Percentiles rank a stretch among this genome's conserved stretches.
phyloP scores from a whole-genome alignment of 2,329 filamentous ascomycete genomes.

The Exophiala mesophila region DNA sequence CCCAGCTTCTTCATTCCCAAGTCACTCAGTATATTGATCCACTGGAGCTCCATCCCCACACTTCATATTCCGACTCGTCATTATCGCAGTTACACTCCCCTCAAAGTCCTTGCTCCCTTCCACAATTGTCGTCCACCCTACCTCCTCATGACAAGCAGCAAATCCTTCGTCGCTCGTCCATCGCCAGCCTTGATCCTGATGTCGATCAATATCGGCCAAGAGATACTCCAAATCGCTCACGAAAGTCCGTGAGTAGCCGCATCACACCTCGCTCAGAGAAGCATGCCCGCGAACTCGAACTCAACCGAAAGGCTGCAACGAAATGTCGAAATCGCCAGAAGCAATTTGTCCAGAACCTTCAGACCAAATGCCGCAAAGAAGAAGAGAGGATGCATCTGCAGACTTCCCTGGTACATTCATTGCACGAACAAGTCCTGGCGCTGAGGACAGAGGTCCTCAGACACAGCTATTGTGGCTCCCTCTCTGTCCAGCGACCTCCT shows the following conservation, averaged over 20 bases:
- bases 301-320: slow-evolving; percentile 20
- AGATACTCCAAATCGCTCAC: slow-evolving; percentile 9
- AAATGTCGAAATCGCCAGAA: slow-evolving; percentile 21
- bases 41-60: slow-evolving; percentile 5
- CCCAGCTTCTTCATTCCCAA: background rate
- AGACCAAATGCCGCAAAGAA: slow-evolving; percentile 15
- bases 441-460: slow-evolving; percentile 17
- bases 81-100: slow-evolving; percentile 2
- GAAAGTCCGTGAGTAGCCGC: slow-evolving; percentile 9
- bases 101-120: background rate
- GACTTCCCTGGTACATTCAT: slow-evolving; percentile 16
- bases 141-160: slow-evolving; percentile 5
- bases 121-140: slow-evolving; percentile 5
- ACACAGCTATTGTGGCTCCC: slow-evolving; percentile 17
- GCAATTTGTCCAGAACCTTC: slow-evolving; percentile 16
- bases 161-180: slow-evolving; percentile 13
- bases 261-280: slow-evolving; percentile 17
- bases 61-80: background rate
- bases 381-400: slow-evolving; percentile 19
- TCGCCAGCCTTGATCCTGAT: slow-evolving; percentile 7
- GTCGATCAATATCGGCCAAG: slow-evolving; percentile 15
- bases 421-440: slow-evolving; percentile 17
- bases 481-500: background rate
- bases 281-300: slow-evolving; percentile 20
- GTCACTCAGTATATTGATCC: slow-evolving; percentile 11